Conservation (phyloP, 805 yeast species). For the Sugiyamaella valdiviana region DNA sequence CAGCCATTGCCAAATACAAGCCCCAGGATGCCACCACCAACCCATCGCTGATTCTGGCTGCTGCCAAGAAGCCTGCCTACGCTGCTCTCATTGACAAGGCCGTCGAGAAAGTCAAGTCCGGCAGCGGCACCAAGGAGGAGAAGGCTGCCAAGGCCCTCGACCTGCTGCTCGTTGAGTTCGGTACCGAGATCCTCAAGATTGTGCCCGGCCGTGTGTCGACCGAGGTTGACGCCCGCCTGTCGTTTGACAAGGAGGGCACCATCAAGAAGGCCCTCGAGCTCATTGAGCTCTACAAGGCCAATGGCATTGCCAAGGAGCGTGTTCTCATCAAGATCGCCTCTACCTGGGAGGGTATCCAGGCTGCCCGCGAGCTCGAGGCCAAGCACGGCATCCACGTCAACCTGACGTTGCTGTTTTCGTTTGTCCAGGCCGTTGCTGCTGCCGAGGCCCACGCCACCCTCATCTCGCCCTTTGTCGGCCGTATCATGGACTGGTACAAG, state of each 20-base stretch:
- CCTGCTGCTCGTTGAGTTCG: slow-evolving; percentile 90
- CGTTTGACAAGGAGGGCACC: slow-evolving; percentile 92
- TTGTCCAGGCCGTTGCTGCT: slow-evolving; percentile 96
- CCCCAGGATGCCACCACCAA: slow-evolving; percentile 99
- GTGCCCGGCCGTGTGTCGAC: slow-evolving; percentile 99
- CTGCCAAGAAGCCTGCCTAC: slow-evolving; percentile 84
- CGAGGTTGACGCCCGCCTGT: slow-evolving; percentile 97
- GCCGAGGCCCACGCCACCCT: slow-evolving; percentile 96
- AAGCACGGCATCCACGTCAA: slow-evolving; percentile 90
- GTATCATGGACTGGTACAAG: slow-evolving; percentile 98
- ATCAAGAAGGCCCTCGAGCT: slow-evolving; percentile 88
- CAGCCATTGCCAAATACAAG: slow-evolving; percentile 85
- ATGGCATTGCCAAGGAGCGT: slow-evolving; percentile 84
- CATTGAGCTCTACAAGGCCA: slow-evolving; percentile 76
- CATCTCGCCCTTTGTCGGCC: slow-evolving; percentile 98
- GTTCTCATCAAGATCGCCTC: slow-evolving; percentile 94
- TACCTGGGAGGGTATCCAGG: slow-evolving; percentile 99
- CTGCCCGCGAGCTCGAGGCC: slow-evolving; percentile 90
- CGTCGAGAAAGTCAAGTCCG: slow-evolving; percentile 71
- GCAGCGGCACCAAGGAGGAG: slow-evolving; percentile 37
- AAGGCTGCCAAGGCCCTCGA: slow-evolving; percentile 83
- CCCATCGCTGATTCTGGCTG: slow-evolving; percentile 95
- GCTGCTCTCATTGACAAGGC: slow-evolving; percentile 87
- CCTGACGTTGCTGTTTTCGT: slow-evolving; percentile 90
- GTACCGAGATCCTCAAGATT: slow-evolving; percentile 83